phyloP scores from a whole-genome alignment of 2,329 filamentous ascomycete species.

The Hypoxylon sp. region DNA sequence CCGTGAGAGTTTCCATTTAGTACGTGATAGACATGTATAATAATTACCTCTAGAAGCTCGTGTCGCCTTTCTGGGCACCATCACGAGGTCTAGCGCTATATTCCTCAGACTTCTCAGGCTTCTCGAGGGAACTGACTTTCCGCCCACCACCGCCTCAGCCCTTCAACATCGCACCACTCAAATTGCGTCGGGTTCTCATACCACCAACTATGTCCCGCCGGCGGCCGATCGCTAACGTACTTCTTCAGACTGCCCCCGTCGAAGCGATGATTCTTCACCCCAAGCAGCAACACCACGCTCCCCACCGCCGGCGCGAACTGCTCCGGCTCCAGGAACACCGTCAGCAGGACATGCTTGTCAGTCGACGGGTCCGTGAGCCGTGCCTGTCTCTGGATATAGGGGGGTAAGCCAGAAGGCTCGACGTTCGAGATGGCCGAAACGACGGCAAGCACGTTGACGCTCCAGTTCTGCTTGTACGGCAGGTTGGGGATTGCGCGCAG shows the following conservation, averaged over 20 bases:
- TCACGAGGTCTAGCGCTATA: not conserved
- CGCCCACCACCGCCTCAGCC: constrained; percentile 63
- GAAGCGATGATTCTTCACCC: constrained; percentile 71
- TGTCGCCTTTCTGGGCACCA: not conserved
- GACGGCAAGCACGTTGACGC: constrained; percentile 68
- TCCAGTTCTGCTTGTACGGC: constrained; percentile 72
- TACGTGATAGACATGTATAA: not conserved
- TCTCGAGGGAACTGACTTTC: constrained; percentile 11
- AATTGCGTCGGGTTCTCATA: constrained; percentile 63
- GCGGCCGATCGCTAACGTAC: constrained; percentile 57
- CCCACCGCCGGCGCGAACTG: constrained; percentile 64
- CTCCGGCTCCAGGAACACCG: constrained; percentile 68
- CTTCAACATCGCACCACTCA: constrained; percentile 65
- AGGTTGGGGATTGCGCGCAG: constrained; percentile 66
- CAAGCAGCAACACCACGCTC: constrained; percentile 65
- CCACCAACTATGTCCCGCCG: constrained; percentile 62
- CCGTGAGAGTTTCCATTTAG: not conserved
- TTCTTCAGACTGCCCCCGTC: constrained; percentile 63
- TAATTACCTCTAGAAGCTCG: not conserved
- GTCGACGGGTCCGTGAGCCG: constrained; percentile 68
- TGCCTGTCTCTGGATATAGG: constrained; percentile 66
- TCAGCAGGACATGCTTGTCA: constrained; percentile 66
- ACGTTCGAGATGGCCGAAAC: constrained; percentile 63
- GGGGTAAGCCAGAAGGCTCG: constrained; percentile 65
- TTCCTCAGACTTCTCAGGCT: not conserved